Evolutionary conservation across 768 basidiomycete species (phyloP).

Genomic region (Filobasidium floriforme): DNA sequence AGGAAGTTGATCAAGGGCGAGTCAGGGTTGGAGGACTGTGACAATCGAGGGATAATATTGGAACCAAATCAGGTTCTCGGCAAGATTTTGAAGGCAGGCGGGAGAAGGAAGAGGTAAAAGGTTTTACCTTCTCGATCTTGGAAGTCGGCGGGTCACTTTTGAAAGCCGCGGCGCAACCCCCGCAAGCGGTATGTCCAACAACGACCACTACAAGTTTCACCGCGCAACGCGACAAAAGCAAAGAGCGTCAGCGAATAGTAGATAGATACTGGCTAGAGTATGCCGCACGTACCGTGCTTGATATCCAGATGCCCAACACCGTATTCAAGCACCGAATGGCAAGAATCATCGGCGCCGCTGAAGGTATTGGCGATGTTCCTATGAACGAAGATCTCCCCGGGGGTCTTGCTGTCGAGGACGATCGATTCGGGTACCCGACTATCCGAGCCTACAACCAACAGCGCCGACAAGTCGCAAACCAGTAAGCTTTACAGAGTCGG

Average conservation of each 20-base stretch:
- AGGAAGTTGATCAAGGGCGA: conserved; percentile 62
- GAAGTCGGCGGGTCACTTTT: background rate
- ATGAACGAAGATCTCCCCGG: conserved; percentile 73
- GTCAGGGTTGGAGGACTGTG: background rate
- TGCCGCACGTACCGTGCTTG: background rate
- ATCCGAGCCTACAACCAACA: conserved; percentile 56
- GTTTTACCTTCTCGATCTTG: background rate
- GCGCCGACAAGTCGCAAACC: background rate
- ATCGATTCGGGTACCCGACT: conserved; percentile 75
- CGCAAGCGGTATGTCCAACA: conserved; percentile 75
- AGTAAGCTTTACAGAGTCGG: no score
- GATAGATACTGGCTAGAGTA: background rate
- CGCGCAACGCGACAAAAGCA: background rate
- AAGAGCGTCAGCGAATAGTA: background rate
- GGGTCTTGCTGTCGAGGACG: conserved; percentile 45
- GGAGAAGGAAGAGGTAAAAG: conserved; percentile 3
- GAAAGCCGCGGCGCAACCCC: conserved; percentile 54
- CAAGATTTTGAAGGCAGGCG: no score
- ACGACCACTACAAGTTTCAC: conserved; percentile 55
- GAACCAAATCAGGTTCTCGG: background rate
- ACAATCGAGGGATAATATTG: background rate
- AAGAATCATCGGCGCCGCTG: conserved; percentile 61
- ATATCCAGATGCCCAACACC: conserved; percentile 66
- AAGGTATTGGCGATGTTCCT: conserved; percentile 88
- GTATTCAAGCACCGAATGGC: conserved; percentile 63